A percentile compares a stretch with the other conserved stretches of the same genome.
These are phyloP conservation scores for Rhizophora apiculata DNA, from an alignment of 345 rosid genomes.

Conservation along the genomic window DNA sequence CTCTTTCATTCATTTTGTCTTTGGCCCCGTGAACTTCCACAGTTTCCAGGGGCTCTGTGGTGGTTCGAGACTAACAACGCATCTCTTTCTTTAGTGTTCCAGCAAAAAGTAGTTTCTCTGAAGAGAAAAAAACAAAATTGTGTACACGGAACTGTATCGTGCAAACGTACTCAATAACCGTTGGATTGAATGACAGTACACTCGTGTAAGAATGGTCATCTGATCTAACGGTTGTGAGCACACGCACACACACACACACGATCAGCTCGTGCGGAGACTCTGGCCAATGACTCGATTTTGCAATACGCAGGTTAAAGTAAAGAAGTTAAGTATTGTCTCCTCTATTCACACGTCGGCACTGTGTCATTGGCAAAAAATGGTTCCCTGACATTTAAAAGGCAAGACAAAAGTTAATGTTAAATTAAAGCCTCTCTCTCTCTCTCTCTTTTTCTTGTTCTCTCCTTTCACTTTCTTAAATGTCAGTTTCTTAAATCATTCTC, in stretches of 20 bases:
- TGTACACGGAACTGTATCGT: not conserved
- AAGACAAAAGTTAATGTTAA: conserved; percentile 6
- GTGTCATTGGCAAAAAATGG: conserved; percentile 3
- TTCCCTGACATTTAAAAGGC: not conserved
- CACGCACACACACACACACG: too few relatives aligned
- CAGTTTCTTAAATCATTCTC: conserved; percentile 1
- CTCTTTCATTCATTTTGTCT: not conserved
- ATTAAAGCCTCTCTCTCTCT: conserved; percentile 1
- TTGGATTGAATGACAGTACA: too few relatives aligned
- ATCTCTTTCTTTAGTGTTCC: not conserved
- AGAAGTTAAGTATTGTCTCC: too few relatives aligned
- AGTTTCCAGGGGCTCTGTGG: not conserved
- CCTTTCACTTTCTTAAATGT: not conserved
- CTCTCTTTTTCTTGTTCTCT: not conserved
- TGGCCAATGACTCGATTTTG: too few relatives aligned
- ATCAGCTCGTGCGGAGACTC: too few relatives aligned
- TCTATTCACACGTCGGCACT: not conserved
- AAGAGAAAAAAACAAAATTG: not conserved
- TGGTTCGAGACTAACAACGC: not conserved
- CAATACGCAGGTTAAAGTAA: too few relatives aligned
- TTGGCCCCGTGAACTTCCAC: conserved; percentile 6
- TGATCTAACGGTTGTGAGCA: too few relatives aligned
- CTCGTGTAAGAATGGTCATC: too few relatives aligned
- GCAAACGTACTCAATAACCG: not conserved
- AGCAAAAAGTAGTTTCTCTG: not conserved